A percentile compares a stretch with the other conserved stretches of the same genome.
Conservation (phyloP, 2,329 filamentous ascomycete species). For the Zymoseptoria ardabiliae region DNA sequence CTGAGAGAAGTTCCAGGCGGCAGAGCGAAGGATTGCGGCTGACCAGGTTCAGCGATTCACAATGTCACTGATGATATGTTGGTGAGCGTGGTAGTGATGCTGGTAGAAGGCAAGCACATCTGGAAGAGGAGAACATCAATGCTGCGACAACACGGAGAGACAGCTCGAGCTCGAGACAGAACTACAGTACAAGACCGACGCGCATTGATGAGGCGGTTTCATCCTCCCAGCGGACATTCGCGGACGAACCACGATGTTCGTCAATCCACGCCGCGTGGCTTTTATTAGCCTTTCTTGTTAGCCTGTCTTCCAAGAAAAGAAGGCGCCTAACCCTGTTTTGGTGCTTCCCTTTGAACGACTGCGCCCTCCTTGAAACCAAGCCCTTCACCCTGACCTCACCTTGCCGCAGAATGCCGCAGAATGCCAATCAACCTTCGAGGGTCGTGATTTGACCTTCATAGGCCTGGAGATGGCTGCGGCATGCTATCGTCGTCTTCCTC, state of each 20-base stretch:
- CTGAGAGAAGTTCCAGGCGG: not conserved
- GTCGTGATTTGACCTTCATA: not conserved
- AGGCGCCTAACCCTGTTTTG: not conserved
- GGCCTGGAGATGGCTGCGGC: not conserved
- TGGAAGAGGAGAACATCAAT: not conserved
- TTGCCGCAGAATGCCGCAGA: not conserved
- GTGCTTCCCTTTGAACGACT: not conserved
- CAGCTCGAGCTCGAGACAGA: not conserved
- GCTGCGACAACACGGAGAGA: not conserved
- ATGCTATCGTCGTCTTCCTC: not conserved
- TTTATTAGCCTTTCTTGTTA: not conserved
- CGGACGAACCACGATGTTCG: not conserved
- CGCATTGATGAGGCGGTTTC: not conserved
- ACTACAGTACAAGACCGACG: not conserved
- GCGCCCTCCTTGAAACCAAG: not conserved
- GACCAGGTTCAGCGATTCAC: not conserved
- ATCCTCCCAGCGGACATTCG: not conserved
- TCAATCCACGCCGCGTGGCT: not conserved
- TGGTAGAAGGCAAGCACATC: not conserved
- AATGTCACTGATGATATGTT: not conserved
- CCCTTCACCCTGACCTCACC: not conserved
- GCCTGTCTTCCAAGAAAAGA: not conserved
- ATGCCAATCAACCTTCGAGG: not conserved
- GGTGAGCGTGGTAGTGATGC: not conserved
- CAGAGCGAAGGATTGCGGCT: not conserved